These are phyloP conservation scores for Yamadazyma conglobata DNA, from an alignment of 1,139 yeast species.

Conservation along the genomic window DNA sequence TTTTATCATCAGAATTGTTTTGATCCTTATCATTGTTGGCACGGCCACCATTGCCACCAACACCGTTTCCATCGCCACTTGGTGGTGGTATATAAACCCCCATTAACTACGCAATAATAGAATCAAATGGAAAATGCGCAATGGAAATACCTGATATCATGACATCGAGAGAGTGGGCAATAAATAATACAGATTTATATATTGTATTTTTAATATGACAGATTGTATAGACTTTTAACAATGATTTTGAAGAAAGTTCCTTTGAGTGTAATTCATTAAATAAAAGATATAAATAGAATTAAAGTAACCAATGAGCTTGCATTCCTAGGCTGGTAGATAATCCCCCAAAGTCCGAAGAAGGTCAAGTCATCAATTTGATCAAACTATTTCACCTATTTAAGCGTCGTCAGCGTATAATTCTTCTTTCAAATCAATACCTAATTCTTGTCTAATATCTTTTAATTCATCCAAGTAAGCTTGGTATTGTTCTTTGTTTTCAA, in stretches of 20 bases:
- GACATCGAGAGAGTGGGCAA: too few species aligned
- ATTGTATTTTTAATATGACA: too few species aligned
- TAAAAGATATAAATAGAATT: too few species aligned
- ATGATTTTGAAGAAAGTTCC: too few species aligned
- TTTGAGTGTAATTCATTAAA: constrained; percentile 2
- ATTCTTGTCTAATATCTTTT: constrained; percentile 85
- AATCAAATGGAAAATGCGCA: too few species aligned
- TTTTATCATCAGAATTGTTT: constrained; percentile 1
- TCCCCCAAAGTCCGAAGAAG: too few species aligned
- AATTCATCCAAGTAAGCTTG: constrained; percentile 94
- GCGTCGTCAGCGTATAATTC: constrained; percentile 56
- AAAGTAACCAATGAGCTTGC: too few species aligned
- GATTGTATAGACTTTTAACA: too few species aligned
- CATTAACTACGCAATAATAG: too few species aligned
- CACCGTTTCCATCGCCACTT: constrained; percentile 8
- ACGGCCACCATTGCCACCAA: constrained; percentile 3
- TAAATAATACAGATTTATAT: too few species aligned
- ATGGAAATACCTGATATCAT: too few species aligned
- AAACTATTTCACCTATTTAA: constrained; percentile 8
- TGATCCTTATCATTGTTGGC: constrained; percentile 7
- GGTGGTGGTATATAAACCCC: constrained; percentile 34
- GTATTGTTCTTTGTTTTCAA: constrained; percentile 90
- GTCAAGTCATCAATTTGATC: background rate
- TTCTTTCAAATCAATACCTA: constrained; percentile 93
- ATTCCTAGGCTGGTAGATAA: too few species aligned